Evolutionary conservation across 768 basidiomycete genomes (phyloP), one percentile per base, ranked within the genome.

Genomic region (Naganishia kalamii): DNA sequence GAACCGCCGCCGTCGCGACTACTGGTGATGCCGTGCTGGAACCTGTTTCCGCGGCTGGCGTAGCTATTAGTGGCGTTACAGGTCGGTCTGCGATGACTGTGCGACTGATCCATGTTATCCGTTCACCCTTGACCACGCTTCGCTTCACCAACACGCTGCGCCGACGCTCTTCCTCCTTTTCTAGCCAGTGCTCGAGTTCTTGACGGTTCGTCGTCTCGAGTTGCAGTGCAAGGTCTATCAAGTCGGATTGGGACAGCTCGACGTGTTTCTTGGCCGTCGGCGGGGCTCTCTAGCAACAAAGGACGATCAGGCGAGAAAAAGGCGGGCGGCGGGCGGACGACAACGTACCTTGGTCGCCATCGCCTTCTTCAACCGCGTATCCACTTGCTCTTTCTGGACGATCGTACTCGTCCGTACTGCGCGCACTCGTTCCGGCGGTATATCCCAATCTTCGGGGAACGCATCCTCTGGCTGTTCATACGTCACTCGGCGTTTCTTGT

Each of bases 201-300:
- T 75, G 74, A 41, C 71, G 71, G 64, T 77, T 77, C 60, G 68
- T 61, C 66, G 75, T 75, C 62, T 77, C 76, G 46, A 70, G 68
- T 49, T 75, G 72, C 57, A 77, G 62, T 3, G 76, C 76, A 35
- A 66, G 68, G 15, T 72, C 75, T 64, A 77, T 76, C 23, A 75
- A 66, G 44, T 77, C 75, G 47, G 68, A 71, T 68, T 77, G 76
- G 10, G 73, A 75, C 63, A 75, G 71, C 8, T 40, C 62, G 43
- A 69, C 17, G 19, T 65, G 50, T 4, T 67, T 69, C n/a, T 73
- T 63, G 3, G 67, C 54, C 57, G 72, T 70, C 13, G 70, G 70
- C n/a, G 65, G 68, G 57, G 71, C 69, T 61, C 74, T 71, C 54
- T 12, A 12, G 32, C 8, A 35, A 15, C 17, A 21, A 15, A 27